Percentiles rank a stretch among this genome's conserved stretches.
These are phyloP conservation scores for Vitis cinerea DNA, from an alignment of 164 flowering plant species.

Conservation along the genomic window DNA sequence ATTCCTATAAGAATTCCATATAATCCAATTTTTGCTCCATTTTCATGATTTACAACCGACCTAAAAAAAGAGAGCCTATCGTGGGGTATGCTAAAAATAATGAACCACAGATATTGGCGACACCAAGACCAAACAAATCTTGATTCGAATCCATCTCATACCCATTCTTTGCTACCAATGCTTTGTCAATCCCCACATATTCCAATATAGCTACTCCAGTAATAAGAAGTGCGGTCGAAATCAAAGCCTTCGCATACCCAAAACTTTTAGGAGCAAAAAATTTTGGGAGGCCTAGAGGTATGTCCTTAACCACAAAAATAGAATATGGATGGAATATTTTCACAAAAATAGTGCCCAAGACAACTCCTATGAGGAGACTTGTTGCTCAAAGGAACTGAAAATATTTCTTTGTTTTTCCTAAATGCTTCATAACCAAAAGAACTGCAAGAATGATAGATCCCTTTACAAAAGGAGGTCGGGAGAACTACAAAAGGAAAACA, in stretches of 20 bases:
- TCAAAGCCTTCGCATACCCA: slow-evolving; percentile 58
- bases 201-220: slow-evolving; percentile 99
- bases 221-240: slow-evolving; percentile 87
- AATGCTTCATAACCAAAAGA: slow-evolving; percentile 81
- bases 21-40: slow-evolving; percentile 95
- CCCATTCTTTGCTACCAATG: slow-evolving; percentile 97
- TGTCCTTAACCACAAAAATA: slow-evolving; percentile 88
- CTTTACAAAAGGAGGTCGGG: slow-evolving; percentile 93
- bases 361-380: slow-evolving; percentile 91
- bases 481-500: slow-evolving; percentile 67
- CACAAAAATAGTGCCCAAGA: slow-evolving; percentile 76
- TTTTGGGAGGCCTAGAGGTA: slow-evolving; percentile 92
- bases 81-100: slow-evolving; percentile 90
- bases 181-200: slow-evolving; percentile 99
- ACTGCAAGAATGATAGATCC: slow-evolving; percentile 74
- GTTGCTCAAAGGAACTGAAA: slow-evolving; percentile 78
- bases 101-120: slow-evolving; percentile 86
- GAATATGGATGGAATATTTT: slow-evolving; percentile 83
- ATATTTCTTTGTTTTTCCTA: slow-evolving; percentile 82
- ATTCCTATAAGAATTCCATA: slow-evolving; percentile 80
- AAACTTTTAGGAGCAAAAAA: slow-evolving; percentile 83
- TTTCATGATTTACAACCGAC: slow-evolving; percentile 97
- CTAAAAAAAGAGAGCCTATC: slow-evolving; percentile 95
- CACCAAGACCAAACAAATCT: slow-evolving; percentile 98
- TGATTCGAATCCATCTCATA: slow-evolving; percentile 95